These are phyloP conservation scores for Alternaria solani DNA, from an alignment of 2,329 filamentous ascomycete genomes.

Conservation along the genomic window DNA sequence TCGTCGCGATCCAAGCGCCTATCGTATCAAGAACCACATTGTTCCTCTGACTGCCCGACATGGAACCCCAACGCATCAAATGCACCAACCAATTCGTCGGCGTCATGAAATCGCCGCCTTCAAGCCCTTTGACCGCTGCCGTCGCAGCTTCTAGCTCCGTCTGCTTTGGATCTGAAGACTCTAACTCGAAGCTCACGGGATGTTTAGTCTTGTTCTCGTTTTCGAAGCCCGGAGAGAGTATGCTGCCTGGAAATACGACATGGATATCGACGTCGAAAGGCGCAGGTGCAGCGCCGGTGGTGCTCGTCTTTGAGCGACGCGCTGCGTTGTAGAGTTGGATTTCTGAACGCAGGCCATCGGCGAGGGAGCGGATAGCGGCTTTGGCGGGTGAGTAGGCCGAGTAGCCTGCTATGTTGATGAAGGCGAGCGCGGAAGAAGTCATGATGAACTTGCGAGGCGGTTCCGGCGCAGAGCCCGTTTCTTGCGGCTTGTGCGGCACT, in stretches of 20 bases:
- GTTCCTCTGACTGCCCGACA: conserved; percentile 63
- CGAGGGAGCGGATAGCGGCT: conserved; percentile 81
- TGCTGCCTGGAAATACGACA: conserved; percentile 83
- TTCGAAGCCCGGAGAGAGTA: conserved; percentile 76
- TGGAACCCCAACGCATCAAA: conserved; percentile 70
- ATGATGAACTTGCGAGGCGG: conserved; percentile 81
- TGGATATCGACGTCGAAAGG: conserved; percentile 79
- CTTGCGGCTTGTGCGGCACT: conserved; percentile 48
- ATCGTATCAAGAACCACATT: conserved; percentile 63
- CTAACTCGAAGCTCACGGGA: conserved; percentile 77
- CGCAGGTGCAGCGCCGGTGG: conserved; percentile 50
- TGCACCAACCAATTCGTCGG: conserved; percentile 76
- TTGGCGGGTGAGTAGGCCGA: conserved; percentile 84
- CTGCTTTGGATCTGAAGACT: conserved; percentile 82
- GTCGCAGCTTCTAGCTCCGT: conserved; percentile 79
- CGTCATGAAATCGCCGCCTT: conserved; percentile 81
- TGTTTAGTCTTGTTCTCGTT: conserved; percentile 83
- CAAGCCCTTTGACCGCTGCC: conserved; percentile 74
- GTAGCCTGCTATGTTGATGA: conserved; percentile 84
- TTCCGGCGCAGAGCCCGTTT: conserved; percentile 22
- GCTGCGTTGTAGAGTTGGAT: conserved; percentile 82
- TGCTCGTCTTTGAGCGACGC: conserved; percentile 45
- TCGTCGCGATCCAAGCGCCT: conserved; percentile 60
- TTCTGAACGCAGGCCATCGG: conserved; percentile 85
- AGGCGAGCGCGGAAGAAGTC: conserved; percentile 78